phyloP scores from a whole-genome alignment of 176 grass and related monocot species.

The Thalia dealbata region DNA sequence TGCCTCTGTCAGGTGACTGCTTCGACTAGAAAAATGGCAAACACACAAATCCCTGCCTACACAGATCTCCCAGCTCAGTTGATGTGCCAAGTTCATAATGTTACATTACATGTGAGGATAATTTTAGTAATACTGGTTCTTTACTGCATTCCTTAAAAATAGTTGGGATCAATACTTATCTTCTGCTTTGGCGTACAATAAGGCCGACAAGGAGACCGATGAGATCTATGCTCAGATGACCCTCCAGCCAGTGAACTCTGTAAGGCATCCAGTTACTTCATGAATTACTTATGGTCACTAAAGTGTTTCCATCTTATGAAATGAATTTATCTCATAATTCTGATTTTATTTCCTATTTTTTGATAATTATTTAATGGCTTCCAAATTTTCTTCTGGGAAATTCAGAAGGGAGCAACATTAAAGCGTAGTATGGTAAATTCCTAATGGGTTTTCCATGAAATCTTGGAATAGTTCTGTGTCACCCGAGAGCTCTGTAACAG shows the following conservation, averaged over 20 bases:
- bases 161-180: background rate
- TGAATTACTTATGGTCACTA: background rate
- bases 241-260: conserved; percentile 79
- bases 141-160: background rate
- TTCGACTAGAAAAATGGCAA: conserved; percentile 64
- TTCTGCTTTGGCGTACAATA: background rate
- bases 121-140: background rate
- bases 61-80: conserved; percentile 83
- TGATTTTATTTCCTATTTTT: background rate
- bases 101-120: conserved; percentile 69
- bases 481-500: background rate
- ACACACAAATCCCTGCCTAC: conserved; percentile 76
- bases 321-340: background rate
- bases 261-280: conserved; percentile 25
- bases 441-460: background rate
- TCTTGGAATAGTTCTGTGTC: background rate
- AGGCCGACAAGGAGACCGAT: conserved; percentile 97
- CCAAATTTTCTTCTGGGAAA: background rate
- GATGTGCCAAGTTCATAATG: conserved; percentile 89
- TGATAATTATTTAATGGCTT: background rate
- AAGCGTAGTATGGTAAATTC: background rate
- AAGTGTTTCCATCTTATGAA: background rate
- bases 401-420: no score
- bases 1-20: conserved; percentile 58
- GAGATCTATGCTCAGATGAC: conserved; percentile 97